These are phyloP conservation scores for Exidia glandulosa DNA, from an alignment of 768 basidiomycete species.

Conservation along the genomic window DNA sequence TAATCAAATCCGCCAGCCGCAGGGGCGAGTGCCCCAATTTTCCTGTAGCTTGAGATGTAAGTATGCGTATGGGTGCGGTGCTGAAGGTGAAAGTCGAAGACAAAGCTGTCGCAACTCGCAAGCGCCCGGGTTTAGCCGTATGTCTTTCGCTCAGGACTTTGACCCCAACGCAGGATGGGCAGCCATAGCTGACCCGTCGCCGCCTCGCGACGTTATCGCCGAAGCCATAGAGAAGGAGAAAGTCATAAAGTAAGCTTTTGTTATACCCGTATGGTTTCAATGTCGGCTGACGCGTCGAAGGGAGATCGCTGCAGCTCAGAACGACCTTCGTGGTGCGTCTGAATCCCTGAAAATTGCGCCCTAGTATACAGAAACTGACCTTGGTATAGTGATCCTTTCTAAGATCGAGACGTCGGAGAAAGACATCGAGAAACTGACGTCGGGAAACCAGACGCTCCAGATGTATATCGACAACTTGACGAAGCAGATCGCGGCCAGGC, in stretches of 20 bases:
- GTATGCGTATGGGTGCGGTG: no score
- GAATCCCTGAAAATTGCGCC: no score
- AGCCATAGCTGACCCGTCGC: neutral
- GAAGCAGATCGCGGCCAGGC: slow-evolving; percentile 73
- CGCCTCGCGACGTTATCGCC: slow-evolving; percentile 46
- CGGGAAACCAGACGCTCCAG: slow-evolving; percentile 73
- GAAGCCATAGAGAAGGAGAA: slow-evolving; percentile 72
- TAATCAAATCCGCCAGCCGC: no score
- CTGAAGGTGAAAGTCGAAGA: no score
- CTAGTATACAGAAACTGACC: no score
- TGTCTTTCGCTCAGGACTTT: neutral
- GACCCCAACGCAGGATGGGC: neutral
- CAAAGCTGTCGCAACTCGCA: neutral
- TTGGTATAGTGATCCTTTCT: slow-evolving; percentile 44
- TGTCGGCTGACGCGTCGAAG: slow-evolving; percentile 24
- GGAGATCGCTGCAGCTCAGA: slow-evolving; percentile 64
- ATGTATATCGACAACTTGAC: slow-evolving; percentile 87
- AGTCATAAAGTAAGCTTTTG: slow-evolving; percentile 53
- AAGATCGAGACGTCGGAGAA: slow-evolving; percentile 60
- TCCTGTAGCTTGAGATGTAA: no score
- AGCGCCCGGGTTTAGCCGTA: neutral
- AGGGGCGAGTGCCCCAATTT: no score
- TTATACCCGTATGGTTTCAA: neutral
- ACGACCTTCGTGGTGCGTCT: slow-evolving; percentile 59
- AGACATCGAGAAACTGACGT: slow-evolving; percentile 70